Conservation (phyloP, 768 basidiomycete genomes). For the Amanita pallidorosea region DNA sequence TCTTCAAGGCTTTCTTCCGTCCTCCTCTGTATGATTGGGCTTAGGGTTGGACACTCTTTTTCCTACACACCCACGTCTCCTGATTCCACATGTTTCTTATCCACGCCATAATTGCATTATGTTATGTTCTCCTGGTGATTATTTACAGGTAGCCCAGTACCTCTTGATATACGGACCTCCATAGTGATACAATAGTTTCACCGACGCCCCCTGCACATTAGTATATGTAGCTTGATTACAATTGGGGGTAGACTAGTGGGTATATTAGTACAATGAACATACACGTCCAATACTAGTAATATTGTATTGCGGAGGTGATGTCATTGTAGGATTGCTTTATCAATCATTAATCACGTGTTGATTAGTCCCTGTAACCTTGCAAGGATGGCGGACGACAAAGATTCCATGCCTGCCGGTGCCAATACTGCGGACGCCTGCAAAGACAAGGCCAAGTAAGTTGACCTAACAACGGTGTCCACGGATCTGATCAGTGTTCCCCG, state of each 20-base stretch:
- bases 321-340: neutral
- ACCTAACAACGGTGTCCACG: neutral
- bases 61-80: neutral
- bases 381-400: slow-evolving; percentile 1
- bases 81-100: neutral
- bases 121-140: slow-evolving; percentile 1
- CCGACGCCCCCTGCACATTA: neutral
- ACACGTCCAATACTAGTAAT: neutral
- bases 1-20: neutral
- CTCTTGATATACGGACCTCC: neutral
- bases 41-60: slow-evolving; percentile 1
- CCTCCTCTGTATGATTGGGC: neutral
- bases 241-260: slow-evolving; percentile 1
- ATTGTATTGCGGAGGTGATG: neutral
- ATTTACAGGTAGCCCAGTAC: neutral
- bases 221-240: neutral
- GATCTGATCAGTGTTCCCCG: neutral
- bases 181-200: slow-evolving; percentile 1
- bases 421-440: neutral
- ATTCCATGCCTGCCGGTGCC: neutral
- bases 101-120: slow-evolving; percentile 5
- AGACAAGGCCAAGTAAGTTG: neutral
- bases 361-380: neutral
- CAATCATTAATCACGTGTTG: slow-evolving; percentile 4
- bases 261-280: neutral